Percentiles rank a stretch among this genome's conserved stretches.
Conservation (phyloP, 768 basidiomycete species). For the Amanita pallidorosea region DNA sequence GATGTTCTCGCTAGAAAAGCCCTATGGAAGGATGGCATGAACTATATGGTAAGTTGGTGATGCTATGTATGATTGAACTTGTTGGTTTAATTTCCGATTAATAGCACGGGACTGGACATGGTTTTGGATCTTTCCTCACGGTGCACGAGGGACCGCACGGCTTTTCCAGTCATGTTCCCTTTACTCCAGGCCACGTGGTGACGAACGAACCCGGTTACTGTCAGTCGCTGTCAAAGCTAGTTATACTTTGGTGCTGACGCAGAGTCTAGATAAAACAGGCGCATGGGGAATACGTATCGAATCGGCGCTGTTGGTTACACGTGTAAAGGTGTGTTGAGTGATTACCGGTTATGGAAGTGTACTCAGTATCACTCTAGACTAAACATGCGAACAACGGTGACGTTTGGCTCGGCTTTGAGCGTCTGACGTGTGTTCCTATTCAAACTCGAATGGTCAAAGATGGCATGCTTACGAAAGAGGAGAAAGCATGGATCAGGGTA, state of each 20-base stretch:
- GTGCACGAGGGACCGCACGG: conserved; percentile 81
- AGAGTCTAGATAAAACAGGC: conserved; percentile 2
- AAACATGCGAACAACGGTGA: conserved; percentile 61
- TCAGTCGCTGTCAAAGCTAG: conserved; percentile 24
- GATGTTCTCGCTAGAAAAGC: conserved; percentile 87
- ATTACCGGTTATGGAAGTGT: not conserved
- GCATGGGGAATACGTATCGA: conserved; percentile 88
- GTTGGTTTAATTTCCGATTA: conserved; percentile 1
- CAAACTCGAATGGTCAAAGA: conserved; percentile 85
- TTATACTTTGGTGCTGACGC: not conserved
- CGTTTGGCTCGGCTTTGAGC: conserved; percentile 84
- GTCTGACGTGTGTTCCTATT: conserved; percentile 90
- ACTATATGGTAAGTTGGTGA: conserved; percentile 45
- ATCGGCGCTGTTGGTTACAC: conserved; percentile 68
- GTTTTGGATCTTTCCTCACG: conserved; percentile 78
- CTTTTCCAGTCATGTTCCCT: conserved; percentile 57
- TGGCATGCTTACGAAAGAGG: conserved; percentile 72
- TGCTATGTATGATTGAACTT: not conserved
- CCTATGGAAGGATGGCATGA: conserved; percentile 78
- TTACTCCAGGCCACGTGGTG: conserved; percentile 81
- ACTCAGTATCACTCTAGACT: conserved; percentile 32
- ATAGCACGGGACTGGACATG: conserved; percentile 91
- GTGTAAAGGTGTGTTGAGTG: conserved; percentile 34
- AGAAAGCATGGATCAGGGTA: conserved; percentile 80
- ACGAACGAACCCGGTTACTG: conserved; percentile 95